phyloP scores from a whole-genome alignment of 495 filamentous ascomycete species.

The Halenospora varia region DNA sequence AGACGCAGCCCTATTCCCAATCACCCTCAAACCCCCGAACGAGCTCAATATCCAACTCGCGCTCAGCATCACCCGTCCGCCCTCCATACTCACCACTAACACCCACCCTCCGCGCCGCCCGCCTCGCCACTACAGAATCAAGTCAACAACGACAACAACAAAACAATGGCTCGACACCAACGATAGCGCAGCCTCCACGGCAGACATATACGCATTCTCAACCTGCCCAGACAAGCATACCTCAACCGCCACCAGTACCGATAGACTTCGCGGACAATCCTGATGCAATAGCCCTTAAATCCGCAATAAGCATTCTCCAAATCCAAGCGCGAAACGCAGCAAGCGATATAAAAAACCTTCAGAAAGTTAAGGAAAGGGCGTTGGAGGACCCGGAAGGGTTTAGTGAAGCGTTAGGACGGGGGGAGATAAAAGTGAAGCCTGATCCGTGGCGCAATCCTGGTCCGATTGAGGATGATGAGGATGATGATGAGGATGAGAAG shows the following conservation, averaged over 20 bases:
- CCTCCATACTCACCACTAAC: conserved; percentile 24
- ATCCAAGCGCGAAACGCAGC: conserved; percentile 72
- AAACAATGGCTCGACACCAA: not conserved
- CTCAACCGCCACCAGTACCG: conserved; percentile 55
- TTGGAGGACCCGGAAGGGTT: conserved; percentile 66
- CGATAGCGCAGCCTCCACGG: not conserved
- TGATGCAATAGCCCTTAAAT: conserved; percentile 77
- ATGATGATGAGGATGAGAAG: conserved; percentile 33
- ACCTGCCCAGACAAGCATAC: conserved; percentile 32
- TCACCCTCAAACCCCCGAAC: conserved; percentile 3
- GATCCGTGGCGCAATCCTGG: conserved; percentile 12
- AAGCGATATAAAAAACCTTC: conserved; percentile 63
- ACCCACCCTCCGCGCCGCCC: conserved; percentile 16
- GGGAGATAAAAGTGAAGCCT: conserved; percentile 39
- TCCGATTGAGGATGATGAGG: conserved; percentile 33
- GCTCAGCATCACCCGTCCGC: conserved; percentile 12
- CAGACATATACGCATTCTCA: conserved; percentile 36
- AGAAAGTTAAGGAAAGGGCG: conserved; percentile 59
- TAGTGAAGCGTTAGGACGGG: conserved; percentile 53
- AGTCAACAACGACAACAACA: no score
- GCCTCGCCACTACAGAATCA: conserved; percentile 14
- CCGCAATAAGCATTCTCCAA: conserved; percentile 77
- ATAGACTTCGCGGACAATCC: conserved; percentile 75
- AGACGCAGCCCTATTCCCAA: not conserved
- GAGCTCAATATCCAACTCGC: not conserved